Percentiles rank a stretch among this genome's conserved stretches.
Conservation (phyloP, 2,329 filamentous ascomycete species). For the Epichloe uncinata region DNA sequence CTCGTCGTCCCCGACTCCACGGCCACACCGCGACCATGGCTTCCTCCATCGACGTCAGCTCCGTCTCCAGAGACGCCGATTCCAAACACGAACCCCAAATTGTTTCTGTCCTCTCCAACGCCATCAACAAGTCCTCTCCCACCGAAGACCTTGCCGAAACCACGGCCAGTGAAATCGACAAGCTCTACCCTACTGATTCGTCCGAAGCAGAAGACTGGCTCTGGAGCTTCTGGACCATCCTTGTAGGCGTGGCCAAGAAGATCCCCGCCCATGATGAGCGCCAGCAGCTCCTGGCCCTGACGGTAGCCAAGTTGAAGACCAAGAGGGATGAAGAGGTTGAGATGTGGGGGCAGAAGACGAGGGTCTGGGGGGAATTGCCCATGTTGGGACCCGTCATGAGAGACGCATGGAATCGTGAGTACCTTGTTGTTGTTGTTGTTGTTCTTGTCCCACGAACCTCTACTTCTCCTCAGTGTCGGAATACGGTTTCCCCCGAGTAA, state of each 20-base stretch:
- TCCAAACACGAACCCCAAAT: slow-evolving; percentile 9
- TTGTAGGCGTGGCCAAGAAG: slow-evolving; percentile 13
- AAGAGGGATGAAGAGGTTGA: slow-evolving; percentile 12
- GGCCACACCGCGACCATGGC: slow-evolving; percentile 1
- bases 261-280: slow-evolving; percentile 15
- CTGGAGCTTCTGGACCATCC: slow-evolving; percentile 17
- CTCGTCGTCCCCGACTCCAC: background rate
- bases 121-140: slow-evolving; percentile 10
- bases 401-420: slow-evolving; percentile 19
- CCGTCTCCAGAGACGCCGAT: slow-evolving; percentile 1
- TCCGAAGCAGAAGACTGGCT: slow-evolving; percentile 14
- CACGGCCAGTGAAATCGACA: slow-evolving; percentile 14
- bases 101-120: slow-evolving; percentile 12
- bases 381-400: slow-evolving; percentile 17
- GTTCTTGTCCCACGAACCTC: background rate
- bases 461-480: background rate
- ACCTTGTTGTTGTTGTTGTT: background rate
- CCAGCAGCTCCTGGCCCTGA: slow-evolving; percentile 12
- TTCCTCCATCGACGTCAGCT: slow-evolving; percentile 1
- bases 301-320: slow-evolving; percentile 12
- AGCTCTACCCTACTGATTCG: slow-evolving; percentile 10
- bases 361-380: slow-evolving; percentile 19
- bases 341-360: slow-evolving; percentile 15
- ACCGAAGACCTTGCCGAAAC: slow-evolving; percentile 9
- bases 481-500: background rate